Base-by-base conservation (phyloP, 306 rosid genomes). In the Casuarina glauca region DNA sequence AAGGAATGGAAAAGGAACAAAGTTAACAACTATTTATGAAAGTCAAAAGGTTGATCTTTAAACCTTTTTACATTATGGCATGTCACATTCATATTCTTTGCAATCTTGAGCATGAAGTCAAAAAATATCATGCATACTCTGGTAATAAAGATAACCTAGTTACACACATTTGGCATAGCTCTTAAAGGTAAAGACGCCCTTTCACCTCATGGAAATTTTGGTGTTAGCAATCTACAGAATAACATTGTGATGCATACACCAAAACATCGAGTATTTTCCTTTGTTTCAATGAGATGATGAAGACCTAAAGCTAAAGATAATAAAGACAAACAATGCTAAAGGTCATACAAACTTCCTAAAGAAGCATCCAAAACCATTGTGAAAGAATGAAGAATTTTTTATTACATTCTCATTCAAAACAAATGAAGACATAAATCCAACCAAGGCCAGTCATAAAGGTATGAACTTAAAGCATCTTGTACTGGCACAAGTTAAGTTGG, bases 81-180 rank as follows among this genome's bases (percentile, higher is more conserved):
- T 98, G 13, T 87, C 93, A 80, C 99, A 96, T 73, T 90, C 90
- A 2, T 97, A 96, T 89, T 89, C 93, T 80, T 96, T 96, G 88
- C 99, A 96, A 45, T 98, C 98, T 67, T 97, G 94, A 74, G 99
- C 98, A 84, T 96, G 99, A 72, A 93, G 98, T 84, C 90, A 96
- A 82, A 96, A 97, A 76, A 96, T 93, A 84, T 90, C 88, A 98
- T 98, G 93, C 98, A 96, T 93, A 79, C 86, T 96, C 91, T 91
- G 91, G 77, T 98, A 96, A 39, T 91, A 93, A 84, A 91, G 90
- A 74, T 98, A 96, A 15, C 98, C 97, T 97, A 3, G 99, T 90
- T 58, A 91, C 98, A 58, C 96, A 97, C 15, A 80, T 84, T 91
- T 87, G 91, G 89, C 99, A 96, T 35, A 88, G 93, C 78, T 91